Evolutionary conservation across 2,329 filamentous ascomycete species (phyloP).

Genomic region (Fusarium drepaniforme): DNA sequence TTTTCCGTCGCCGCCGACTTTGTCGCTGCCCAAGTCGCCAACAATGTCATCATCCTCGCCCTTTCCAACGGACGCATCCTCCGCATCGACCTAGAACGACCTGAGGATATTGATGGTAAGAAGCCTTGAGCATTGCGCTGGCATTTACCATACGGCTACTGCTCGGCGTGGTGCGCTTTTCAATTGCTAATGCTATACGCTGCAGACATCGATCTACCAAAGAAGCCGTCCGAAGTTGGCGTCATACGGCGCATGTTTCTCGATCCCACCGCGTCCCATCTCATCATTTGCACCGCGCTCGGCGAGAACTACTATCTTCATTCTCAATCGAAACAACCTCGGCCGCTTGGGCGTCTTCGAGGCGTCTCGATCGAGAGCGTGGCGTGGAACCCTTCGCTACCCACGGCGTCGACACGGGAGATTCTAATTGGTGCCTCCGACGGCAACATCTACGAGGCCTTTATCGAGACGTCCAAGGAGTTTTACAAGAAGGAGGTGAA

Average conservation of each 20-base stretch:
- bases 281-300: slow-evolving; percentile 89
- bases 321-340: slow-evolving; percentile 90
- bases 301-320: slow-evolving; percentile 99
- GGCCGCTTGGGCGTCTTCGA: slow-evolving; percentile 83
- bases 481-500: slow-evolving; percentile 97
- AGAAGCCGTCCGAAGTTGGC: slow-evolving; percentile 90
- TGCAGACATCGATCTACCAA: slow-evolving; percentile 94
- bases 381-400: slow-evolving; percentile 94
- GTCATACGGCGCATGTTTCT: slow-evolving; percentile 97
- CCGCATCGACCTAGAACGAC: slow-evolving; percentile 92
- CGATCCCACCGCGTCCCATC: slow-evolving; percentile 94
- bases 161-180: background rate
- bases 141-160: background rate
- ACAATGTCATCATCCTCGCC: slow-evolving; percentile 94
- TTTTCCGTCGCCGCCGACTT: slow-evolving; percentile 97
- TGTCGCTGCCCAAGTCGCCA: slow-evolving; percentile 94
- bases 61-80: slow-evolving; percentile 93
- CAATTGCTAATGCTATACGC: slow-evolving; percentile 19
- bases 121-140: background rate
- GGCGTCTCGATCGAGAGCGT: slow-evolving; percentile 90
- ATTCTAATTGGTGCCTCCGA: slow-evolving; percentile 93
- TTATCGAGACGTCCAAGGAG: slow-evolving; percentile 93
- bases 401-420: slow-evolving; percentile 93
- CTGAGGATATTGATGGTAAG: slow-evolving; percentile 92
- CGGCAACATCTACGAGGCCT: slow-evolving; percentile 94